Conservation (phyloP, 1,139 yeast genomes). For the Zygoascus hellenicus region DNA sequence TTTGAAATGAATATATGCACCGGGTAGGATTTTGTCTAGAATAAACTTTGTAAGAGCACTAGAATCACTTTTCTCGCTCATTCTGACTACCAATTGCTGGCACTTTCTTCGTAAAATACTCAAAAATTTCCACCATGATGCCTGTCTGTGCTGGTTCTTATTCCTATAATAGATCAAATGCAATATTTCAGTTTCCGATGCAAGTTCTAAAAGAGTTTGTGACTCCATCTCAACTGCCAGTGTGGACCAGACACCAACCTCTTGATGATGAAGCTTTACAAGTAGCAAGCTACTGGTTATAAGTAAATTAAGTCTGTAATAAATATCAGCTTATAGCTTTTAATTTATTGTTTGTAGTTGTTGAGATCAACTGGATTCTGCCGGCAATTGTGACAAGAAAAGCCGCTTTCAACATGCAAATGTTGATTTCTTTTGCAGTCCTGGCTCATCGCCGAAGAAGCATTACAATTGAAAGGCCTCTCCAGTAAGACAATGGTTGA, state of each 20-base stretch:
- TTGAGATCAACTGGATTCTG: background rate
- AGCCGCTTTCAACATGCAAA: background rate
- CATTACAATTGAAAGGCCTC: too few relatives aligned
- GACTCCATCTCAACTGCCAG: background rate
- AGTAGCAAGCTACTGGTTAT: too few relatives aligned
- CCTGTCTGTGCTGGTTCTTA: constrained; percentile 68
- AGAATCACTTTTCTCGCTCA: constrained; percentile 11
- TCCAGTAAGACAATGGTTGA: too few relatives aligned
- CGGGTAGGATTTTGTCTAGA: constrained; percentile 39
- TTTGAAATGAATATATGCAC: constrained; percentile 57
- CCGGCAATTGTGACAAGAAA: background rate
- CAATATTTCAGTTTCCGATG: constrained; percentile 49
- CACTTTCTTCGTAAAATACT: constrained; percentile 55
- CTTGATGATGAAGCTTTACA: too few relatives aligned
- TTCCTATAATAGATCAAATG: constrained; percentile 65
- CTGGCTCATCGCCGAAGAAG: too few relatives aligned
- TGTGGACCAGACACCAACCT: background rate
- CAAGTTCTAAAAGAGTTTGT: constrained; percentile 2
- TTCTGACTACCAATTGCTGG: constrained; percentile 13
- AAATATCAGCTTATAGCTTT: too few relatives aligned
- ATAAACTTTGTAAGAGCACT: constrained; percentile 35
- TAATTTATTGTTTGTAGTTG: too few relatives aligned
- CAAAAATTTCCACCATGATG: constrained; percentile 71
- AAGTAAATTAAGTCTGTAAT: too few relatives aligned
- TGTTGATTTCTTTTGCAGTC: background rate